Base-by-base conservation (phyloP, 495 filamentous ascomycete genomes). In the Penicillium verhagenii region DNA sequence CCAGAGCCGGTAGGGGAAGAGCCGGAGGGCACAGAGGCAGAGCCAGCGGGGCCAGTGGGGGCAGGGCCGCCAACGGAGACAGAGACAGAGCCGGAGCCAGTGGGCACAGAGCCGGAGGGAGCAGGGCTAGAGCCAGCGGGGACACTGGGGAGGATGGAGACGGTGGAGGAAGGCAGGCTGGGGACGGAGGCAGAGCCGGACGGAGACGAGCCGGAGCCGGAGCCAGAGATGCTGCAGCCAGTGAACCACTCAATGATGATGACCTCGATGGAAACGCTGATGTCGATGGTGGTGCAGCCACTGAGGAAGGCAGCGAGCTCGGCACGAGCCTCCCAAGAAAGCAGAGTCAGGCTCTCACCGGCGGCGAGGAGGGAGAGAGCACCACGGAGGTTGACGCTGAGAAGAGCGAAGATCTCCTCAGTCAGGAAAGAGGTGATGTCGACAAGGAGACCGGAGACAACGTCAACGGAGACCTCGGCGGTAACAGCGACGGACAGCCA, bases 231-330 rank as follows among this genome's bases (percentile, higher is more conserved):
- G 59, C 61, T 64, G 65, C 69, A 70, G 53, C 75, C 75, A 43
- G 66, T 72, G 58, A 75, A 63, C 74, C 72, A 77, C 54, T 70
- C 57, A 38, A 69, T 65, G 45, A 78, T 66, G 57, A 76, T 74
- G 23, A 71, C 65, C 47, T 75, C 64, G 42, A 78, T 61, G 59
- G 47, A 62, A 19, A 64, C 35, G 38, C 62, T 61, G 39, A 68
- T 66, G 42, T 66, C 54, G 29, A 68, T 50, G 47, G 31, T 42
- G 42, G 57, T 56, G 62, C 59, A 68, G 53, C 73, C 72, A 62
- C 68, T 61, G 19, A 72, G 58, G 67, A 76, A 65, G 54, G 71
- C 73, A 70, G 70, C 66, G 13, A 78, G 61, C 60, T 78, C 67
- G 43, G 73, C 65, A 54, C 70, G 67, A 50, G 71, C 63, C 16